Base-by-base conservation (phyloP, 371 early-diverging fungal species). In the Mucor racemosus region DNA sequence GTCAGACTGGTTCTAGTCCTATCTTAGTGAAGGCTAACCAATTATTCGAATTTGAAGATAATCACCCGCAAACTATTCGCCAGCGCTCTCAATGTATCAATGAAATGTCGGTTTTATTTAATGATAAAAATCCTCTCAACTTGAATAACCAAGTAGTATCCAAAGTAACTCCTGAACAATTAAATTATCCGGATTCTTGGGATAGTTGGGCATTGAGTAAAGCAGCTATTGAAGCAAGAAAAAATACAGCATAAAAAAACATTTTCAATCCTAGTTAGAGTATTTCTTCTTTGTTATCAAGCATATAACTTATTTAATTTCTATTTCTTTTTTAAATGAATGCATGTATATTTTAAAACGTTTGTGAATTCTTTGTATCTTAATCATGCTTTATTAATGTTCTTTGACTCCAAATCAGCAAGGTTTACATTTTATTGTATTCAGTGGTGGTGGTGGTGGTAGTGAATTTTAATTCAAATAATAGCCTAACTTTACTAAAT, bases 1-100 rank as follows among this genome's bases (percentile, higher is more conserved):
- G 76, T 36, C 67, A 67, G 40, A 69, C 74, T 4, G 69, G 66
- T 19, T 42, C 58, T 7, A 33, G 61, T 14, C 76, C 76, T n/a
- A 15, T 76, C 4, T 54, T 63, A 11, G 65, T 75, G 31, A 58
- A 62, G 21, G 19, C 60, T 26, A 10, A 54, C 7, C 14, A 34
- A 7, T 6, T 34, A 5, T 53, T 26, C 10, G 38, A 59, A n/a
- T 26, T 40, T 14, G 35, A 19, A 33, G n/a, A 55, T 8, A 57
- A 38, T 8, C 14, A 31, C 2, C 4, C 38, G 15, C 42, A 64
- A 17, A 15, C 36, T 38, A 17, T 15, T 3, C 50, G 13, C 21
- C 50, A 50, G 10, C 26, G 50, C 26, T 55, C 60, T n/a, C 19
- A 40, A 44, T 69, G 69, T 31, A 44, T 65, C 11, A 19, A 57